Evolutionary conservation across 2,329 filamentous ascomycete genomes (phyloP).

Genomic region (Hymenoscyphus fraxineus): DNA sequence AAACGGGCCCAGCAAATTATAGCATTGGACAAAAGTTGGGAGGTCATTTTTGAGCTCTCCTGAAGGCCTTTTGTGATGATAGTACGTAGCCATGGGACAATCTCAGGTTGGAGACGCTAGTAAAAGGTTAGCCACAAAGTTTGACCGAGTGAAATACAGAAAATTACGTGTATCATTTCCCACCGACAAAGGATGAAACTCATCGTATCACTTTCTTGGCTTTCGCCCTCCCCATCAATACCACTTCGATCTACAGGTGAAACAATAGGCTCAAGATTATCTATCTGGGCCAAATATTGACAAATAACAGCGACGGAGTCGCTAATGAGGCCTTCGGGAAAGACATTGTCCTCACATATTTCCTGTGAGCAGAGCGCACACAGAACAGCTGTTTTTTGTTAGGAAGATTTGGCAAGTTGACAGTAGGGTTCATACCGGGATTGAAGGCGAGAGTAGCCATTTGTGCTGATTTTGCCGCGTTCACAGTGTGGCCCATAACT

Average conservation of each 20-base stretch:
- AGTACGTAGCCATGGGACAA: slow-evolving; percentile 17
- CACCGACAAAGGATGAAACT: slow-evolving; percentile 16
- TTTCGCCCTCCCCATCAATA: slow-evolving; percentile 20
- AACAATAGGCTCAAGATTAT: slow-evolving; percentile 16
- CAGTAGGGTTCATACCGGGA: slow-evolving; percentile 17
- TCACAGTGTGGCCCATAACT: slow-evolving; percentile 19
- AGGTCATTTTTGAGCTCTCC: background rate
- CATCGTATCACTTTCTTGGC: slow-evolving; percentile 27
- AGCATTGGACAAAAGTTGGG: slow-evolving; percentile 12
- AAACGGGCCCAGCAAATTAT: slow-evolving; percentile 23
- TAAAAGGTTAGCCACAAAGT: slow-evolving; percentile 13
- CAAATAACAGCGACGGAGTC: slow-evolving; percentile 9
- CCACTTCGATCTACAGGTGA: background rate
- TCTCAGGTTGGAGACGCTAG: slow-evolving; percentile 23
- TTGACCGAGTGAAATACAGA: background rate
- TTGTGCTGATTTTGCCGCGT: slow-evolving; percentile 17
- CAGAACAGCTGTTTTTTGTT: slow-evolving; percentile 11
- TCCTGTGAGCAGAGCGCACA: slow-evolving; percentile 10
- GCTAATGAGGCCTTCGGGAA: slow-evolving; percentile 5
- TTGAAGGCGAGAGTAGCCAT: slow-evolving; percentile 25
- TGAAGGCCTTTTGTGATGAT: slow-evolving; percentile 19
- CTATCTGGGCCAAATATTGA: slow-evolving; percentile 23
- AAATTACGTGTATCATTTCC: slow-evolving; percentile 26
- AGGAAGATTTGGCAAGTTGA: background rate
- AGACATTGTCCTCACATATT: slow-evolving; percentile 5